Evolutionary conservation across 768 basidiomycete genomes (phyloP), one percentile per base, ranked within the genome.

Genomic region (Russula virescens): DNA sequence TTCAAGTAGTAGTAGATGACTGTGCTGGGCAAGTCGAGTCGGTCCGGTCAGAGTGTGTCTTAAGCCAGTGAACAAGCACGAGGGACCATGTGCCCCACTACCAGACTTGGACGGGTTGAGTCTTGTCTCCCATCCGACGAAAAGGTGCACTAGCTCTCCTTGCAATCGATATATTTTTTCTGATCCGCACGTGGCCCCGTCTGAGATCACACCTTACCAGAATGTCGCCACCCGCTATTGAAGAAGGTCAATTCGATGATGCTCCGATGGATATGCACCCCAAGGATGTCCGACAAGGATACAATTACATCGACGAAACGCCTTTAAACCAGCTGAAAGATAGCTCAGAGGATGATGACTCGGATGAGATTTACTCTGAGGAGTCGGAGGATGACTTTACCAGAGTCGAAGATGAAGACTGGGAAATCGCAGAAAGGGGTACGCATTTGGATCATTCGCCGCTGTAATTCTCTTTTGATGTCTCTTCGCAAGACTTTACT

Each of bases 351-450:
- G 76, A 75, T 19, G 71, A 75, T 38, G 74, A 71, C 31, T 31
- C 31, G 31, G 31, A 31, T 50, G 73, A 74, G 16, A 18, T 54
- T 19, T 4, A 42, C 23, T 55, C 58, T 14, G 71, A 73, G 3
- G 73, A 74, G 13, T 70, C 74, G 6, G 81, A 83, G 28, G 81
- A 81, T 14, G 28, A 68, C 19, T 68, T 71, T 43, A 67, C 62
- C 11, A 68, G 87, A 48, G 88, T 86, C 28, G 90, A 92, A 65
- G 90, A 93, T 70, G 91, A 94, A 69, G 90, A 94, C 71, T 91
- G 88, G 91, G 89, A 94, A 72, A 80, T 89, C 59, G 82, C 88
- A 56, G 91, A 93, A 75, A 76, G 88, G 81, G 88, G 93, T 87
- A 67, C 47, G 80, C 71, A 7, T 28, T 25, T 13, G 46, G 63